Evolutionary conservation across 1,284 basidiomycete genomes (phyloP), one percentile per base, ranked within the genome.

Genomic region (Leucoagaricus sp.): DNA sequence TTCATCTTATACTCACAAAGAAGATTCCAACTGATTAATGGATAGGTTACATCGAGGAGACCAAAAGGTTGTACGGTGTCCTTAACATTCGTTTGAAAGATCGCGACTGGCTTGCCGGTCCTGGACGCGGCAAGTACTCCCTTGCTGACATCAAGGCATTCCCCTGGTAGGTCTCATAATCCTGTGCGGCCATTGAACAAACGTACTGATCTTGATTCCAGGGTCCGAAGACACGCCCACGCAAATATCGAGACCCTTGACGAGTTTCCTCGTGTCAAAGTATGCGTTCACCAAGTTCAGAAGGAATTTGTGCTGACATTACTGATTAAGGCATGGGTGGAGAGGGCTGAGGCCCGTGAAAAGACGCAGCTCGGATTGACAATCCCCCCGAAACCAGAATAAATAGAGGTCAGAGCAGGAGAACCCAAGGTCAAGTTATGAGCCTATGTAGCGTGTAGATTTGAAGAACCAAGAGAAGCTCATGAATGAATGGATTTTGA

Each of bases 41-140:
- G 34, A 4, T 72, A 84, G 82, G 89, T 49, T 94, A 92, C 72
- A 63, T 80, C 25, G 81, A 89, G 33, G 93, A 94, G 76, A 89
- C 89, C 2, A 85, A 85, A 67, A 82, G 92, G 28, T 78, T 94
- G 4, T 92, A 89, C 67, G 75, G 81, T 38, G 91, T 94, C 8
- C 79, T 94, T 54, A 85, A 94, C 62, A 82, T 83, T 55, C 83
- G 85, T 19, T 80, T 95, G 1, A 67, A 73, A 29, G 77, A 78
- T 50, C 81, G 84, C 23, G 82, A 88, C 53, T 94, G 79, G 70
- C 81, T 94, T 28, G 88, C 83, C 9, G 91, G 91, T 10, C 72
- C 83, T 28, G 86, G 83, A 0, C 72, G 76, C 50, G 87, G 87
- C 6, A 83, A 81, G 56, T 90, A 82, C 71, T 83, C 78, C 41